Percentiles rank a stretch among this genome's conserved stretches.
These are phyloP conservation scores for Daldinia decipiens DNA, from an alignment of 495 filamentous ascomycete genomes.

Conservation along the genomic window DNA sequence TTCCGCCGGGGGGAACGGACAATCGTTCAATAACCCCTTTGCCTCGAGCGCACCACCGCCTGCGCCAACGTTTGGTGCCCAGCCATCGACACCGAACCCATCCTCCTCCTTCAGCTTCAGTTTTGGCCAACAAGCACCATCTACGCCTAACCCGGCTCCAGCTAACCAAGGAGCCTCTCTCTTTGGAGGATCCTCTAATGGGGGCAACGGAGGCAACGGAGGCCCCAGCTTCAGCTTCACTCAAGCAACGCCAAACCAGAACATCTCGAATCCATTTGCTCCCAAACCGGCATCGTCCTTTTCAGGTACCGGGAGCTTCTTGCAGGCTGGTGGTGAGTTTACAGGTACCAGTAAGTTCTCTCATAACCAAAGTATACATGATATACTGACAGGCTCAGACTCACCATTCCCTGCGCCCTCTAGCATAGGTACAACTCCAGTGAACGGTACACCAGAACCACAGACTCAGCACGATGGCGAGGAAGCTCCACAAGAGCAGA, in stretches of 20 bases:
- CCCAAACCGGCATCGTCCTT: slow-evolving; percentile 24
- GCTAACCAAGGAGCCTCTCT: slow-evolving; percentile 31
- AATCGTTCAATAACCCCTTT: slow-evolving; percentile 57
- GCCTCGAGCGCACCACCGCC: slow-evolving; percentile 34
- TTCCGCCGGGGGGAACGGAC: slow-evolving; percentile 46
- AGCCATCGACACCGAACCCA: slow-evolving; percentile 45
- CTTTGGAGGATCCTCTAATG: slow-evolving; percentile 35
- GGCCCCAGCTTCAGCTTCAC: slow-evolving; percentile 45
- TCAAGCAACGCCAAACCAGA: slow-evolving; percentile 32
- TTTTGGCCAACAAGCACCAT: slow-evolving; percentile 39
- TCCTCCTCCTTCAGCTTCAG: slow-evolving; percentile 52
- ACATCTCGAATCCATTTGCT: slow-evolving; percentile 31
- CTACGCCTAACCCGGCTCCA: slow-evolving; percentile 44
- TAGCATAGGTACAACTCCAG: slow-evolving; percentile 66
- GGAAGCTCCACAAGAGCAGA: slow-evolving; percentile 63
- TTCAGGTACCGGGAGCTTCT: slow-evolving; percentile 33
- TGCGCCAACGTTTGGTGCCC: slow-evolving; percentile 35
- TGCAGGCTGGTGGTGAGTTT: slow-evolving; percentile 54
- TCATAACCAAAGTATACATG: neutral
- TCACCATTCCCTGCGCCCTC: slow-evolving; percentile 62
- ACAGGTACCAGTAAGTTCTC: slow-evolving; percentile 57
- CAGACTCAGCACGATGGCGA: slow-evolving; percentile 64
- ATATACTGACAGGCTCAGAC: slow-evolving; percentile 48
- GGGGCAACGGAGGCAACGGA: slow-evolving; percentile 34
- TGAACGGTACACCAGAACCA: slow-evolving; percentile 70